Evolutionary conservation across 148 eudicot species (phyloP).

Genomic region (Cornus controversa): DNA sequence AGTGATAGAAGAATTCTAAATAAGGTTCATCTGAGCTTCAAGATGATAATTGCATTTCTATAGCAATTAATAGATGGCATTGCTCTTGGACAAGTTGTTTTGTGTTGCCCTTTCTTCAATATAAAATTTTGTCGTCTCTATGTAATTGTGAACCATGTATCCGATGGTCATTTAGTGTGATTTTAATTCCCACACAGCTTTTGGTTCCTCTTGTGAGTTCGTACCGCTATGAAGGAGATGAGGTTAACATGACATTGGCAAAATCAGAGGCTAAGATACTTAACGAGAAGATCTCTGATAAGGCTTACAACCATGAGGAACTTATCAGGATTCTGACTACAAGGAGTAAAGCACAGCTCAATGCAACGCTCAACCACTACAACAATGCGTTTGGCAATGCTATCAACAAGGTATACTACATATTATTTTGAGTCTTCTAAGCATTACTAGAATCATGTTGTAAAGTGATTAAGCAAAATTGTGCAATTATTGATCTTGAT

Average conservation of each 20-base stretch:
- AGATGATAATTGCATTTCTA: background rate
- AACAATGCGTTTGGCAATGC: slow-evolving; percentile 71
- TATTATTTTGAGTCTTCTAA: background rate
- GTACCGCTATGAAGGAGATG: slow-evolving; percentile 82
- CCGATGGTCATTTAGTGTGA: slow-evolving; percentile 5
- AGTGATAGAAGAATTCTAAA: background rate
- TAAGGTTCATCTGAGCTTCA: background rate
- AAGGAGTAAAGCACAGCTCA: slow-evolving; percentile 88
- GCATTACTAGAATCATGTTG: background rate
- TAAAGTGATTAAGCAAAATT: background rate
- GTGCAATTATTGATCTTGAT: background rate
- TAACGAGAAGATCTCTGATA: slow-evolving; percentile 70
- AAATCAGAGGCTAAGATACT: slow-evolving; percentile 83
- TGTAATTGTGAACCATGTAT: background rate
- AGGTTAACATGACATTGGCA: slow-evolving; percentile 70
- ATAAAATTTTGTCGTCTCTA: background rate
- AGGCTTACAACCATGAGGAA: slow-evolving; percentile 76
- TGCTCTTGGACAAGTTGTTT: background rate
- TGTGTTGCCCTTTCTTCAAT: background rate
- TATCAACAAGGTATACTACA: slow-evolving; percentile 61
- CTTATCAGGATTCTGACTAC: slow-evolving; percentile 71
- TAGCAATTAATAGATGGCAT: background rate
- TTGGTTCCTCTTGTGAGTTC: slow-evolving; percentile 76
- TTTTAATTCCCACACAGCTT: slow-evolving; percentile 41
- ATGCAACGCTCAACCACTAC: slow-evolving; percentile 80